Evolutionary conservation across 225 moss, liverwort and hornwort genomes (phyloP).

Genomic region (Straminergon stramineum): DNA sequence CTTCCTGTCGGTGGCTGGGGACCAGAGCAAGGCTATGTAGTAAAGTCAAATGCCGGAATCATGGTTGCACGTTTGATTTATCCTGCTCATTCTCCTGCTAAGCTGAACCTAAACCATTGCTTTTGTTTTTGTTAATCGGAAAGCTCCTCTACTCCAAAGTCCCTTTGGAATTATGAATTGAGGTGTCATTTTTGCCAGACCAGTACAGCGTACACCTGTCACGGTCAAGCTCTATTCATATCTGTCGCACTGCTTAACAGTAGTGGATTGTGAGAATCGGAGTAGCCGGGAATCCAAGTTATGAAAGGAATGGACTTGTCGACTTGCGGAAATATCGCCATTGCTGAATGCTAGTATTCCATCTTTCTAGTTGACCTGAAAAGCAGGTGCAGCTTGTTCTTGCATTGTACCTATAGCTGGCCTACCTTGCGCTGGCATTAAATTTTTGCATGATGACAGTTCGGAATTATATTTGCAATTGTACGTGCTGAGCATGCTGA

Average conservation of each 20-base stretch:
- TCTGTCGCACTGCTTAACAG: not conserved
- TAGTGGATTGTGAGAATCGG: not conserved
- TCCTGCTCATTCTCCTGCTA: conserved; percentile 1
- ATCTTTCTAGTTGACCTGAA: no score
- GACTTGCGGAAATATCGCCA: not conserved
- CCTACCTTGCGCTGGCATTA: not conserved
- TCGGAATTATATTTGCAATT: not conserved
- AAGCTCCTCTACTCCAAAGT: not conserved
- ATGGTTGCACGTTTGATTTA: not conserved
- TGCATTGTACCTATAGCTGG: not conserved
- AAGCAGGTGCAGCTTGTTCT: not conserved
- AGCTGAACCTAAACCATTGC: not conserved
- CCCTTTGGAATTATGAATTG: not conserved
- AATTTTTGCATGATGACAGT: not conserved
- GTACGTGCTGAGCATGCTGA: no score
- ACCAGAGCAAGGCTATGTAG: conserved; percentile 12
- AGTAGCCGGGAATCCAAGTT: no score
- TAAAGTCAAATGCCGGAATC: not conserved
- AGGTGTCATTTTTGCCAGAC: not conserved
- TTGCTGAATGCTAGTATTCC: no score
- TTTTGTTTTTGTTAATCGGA: no score
- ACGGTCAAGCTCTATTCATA: not conserved
- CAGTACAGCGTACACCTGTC: not conserved
- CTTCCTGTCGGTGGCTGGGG: conserved; percentile 20
- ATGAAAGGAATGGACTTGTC: no score